Evolutionary conservation across 371 early-diverging fungal genomes (phyloP).

Genomic region (Mucor saturninus): DNA sequence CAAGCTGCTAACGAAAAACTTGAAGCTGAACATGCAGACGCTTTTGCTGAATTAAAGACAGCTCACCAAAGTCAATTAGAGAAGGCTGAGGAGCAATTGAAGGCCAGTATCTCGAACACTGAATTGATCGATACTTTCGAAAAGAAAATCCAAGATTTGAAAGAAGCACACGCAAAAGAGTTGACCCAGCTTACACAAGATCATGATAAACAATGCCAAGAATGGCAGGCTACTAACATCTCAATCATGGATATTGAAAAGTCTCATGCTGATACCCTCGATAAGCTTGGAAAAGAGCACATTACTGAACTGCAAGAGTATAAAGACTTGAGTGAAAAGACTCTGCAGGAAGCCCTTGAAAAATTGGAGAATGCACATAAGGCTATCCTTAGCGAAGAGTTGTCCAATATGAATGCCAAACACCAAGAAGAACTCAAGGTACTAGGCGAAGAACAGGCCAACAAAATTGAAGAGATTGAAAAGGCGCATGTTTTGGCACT

Average conservation of each 20-base stretch:
- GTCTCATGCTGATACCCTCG: conserved; percentile 11
- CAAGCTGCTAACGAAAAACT: not conserved
- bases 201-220: conserved; percentile 27
- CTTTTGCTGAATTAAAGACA: conserved; percentile 6
- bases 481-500: conserved; percentile 1
- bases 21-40: not conserved
- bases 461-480: conserved; percentile 2
- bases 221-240: conserved; percentile 9
- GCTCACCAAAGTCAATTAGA: conserved; percentile 14
- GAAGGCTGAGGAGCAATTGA: conserved; percentile 5
- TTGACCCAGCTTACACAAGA: conserved; percentile 17
- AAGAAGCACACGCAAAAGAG: conserved; percentile 32
- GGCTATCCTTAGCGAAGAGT: conserved; percentile 2
- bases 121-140: conserved; percentile 14
- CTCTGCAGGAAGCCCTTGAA: conserved; percentile 5
- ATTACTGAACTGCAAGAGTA: conserved; percentile 1
- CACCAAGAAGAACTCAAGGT: conserved; percentile 9
- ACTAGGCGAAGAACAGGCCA: conserved; percentile 7
- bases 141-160: conserved; percentile 24
- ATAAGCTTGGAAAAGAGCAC: conserved; percentile 25
- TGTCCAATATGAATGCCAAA: not conserved
- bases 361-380: conserved; percentile 12
- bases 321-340: conserved; percentile 1
- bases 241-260: conserved; percentile 4
- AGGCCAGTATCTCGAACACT: not conserved